Evolutionary conservation across 805 yeast species (phyloP).

Genomic region (Millerozyma miso): DNA sequence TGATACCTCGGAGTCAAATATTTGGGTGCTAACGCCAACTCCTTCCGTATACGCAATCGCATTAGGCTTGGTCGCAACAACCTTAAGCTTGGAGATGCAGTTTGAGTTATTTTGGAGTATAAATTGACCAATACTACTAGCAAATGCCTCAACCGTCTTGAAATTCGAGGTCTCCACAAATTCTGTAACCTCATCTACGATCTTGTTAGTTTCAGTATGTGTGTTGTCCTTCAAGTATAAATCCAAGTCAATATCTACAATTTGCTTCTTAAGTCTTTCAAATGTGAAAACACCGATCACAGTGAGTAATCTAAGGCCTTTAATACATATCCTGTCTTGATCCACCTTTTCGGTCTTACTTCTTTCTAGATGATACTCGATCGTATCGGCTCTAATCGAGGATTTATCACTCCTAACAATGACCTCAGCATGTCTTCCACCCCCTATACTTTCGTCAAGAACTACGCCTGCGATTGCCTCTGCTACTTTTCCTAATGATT

Average conservation of each 20-base stretch:
- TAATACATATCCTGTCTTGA: constrained; percentile 33
- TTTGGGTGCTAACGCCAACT: constrained; percentile 67
- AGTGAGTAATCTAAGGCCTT: constrained; percentile 57
- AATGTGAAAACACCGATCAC: constrained; percentile 92
- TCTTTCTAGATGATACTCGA: constrained; percentile 40
- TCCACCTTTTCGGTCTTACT: constrained; percentile 13
- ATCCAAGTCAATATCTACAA: constrained; percentile 57
- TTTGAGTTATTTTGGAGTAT: constrained; percentile 39
- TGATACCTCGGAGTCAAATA: constrained; percentile 40
- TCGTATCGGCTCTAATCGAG: constrained; percentile 53
- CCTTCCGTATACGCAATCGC: constrained; percentile 85
- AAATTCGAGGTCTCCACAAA: constrained; percentile 79
- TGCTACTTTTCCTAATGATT: constrained; percentile 45
- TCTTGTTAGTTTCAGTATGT: constrained; percentile 34
- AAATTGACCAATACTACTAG: constrained; percentile 62
- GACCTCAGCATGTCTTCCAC: constrained; percentile 42
- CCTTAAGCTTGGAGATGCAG: constrained; percentile 39
- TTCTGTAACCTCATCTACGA: constrained; percentile 45
- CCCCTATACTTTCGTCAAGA: constrained; percentile 39
- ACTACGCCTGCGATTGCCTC: constrained; percentile 43
- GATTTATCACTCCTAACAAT: constrained; percentile 47
- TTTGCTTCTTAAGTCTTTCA: constrained; percentile 80
- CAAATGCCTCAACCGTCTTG: constrained; percentile 92
- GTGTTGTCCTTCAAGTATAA: constrained; percentile 22
- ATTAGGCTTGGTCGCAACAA: constrained; percentile 77